Base-by-base conservation (phyloP, 192 early-diverging fungal species). In the Rhizophagus sp. region DNA sequence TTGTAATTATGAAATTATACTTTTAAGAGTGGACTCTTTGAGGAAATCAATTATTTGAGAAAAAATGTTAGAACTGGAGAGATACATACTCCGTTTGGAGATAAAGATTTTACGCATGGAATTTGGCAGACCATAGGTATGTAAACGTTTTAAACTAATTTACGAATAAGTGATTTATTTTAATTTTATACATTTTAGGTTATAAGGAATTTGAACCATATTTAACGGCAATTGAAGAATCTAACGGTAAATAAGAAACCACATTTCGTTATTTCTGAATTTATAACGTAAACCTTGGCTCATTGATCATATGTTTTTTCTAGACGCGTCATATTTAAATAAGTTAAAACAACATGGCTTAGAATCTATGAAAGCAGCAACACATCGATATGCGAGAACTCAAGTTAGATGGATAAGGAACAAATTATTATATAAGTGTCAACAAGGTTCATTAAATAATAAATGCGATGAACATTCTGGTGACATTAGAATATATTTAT, bases 141-240 rank as follows among this genome's bases (percentile, higher is more conserved):
- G 4, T 69, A 36, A 30, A 30, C 76, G 61, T 13, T 75, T 64
- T 69, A 3, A 65, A 67, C 57, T 83, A 82, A 77, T 83, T 41
- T 19, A 22, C 44, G 0, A 82, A 82, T 8, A 64, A 84, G 5
- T 69, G 78, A 47, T 33, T 7, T 39, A 76, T 47, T 77, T 63
- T 9, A 5, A 24, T 85, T 81, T 70, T 41, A 7, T 41, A 6
- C 5, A 79, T 87, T 34, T 85, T 88, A 82, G 96, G 97, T 0
- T 97, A 96, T 82, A 95, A 97, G 79, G 96, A 97, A 80, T 97
- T 97, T 82, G 87, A 92, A 57, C 81, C 85, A 5, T 96, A 96
- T 76, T 86, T 97, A 33, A 75, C 30, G 12, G 44, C 11, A 30
- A 65, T 30, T n/a, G 70, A 52, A 81, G 25, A 65, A 63, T 24